Evolutionary conservation across 768 basidiomycete genomes (phyloP).

Genomic region (Suillus tomentosus): DNA sequence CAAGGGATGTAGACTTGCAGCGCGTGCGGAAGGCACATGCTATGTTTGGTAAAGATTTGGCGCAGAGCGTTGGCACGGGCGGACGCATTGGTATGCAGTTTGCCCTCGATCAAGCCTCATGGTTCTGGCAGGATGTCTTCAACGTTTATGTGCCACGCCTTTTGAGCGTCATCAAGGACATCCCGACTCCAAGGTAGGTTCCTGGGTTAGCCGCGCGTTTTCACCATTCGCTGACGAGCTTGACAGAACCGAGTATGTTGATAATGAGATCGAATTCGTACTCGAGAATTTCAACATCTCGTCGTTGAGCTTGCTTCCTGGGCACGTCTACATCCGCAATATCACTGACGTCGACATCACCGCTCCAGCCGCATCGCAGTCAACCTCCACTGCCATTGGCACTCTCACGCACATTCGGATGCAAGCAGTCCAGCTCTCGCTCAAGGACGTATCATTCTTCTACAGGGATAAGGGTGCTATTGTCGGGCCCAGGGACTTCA

Average conservation of each 20-base stretch:
- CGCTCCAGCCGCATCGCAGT: constrained; percentile 36
- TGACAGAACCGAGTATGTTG: constrained; percentile 68
- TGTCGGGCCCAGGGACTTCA: constrained; percentile 57
- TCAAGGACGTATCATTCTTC: constrained; percentile 73
- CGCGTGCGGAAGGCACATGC: constrained; percentile 49
- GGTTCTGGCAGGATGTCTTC: constrained; percentile 83
- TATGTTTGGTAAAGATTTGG: constrained; percentile 50
- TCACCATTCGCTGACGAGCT: not conserved
- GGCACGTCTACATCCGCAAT: constrained; percentile 71
- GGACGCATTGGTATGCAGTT: constrained; percentile 48
- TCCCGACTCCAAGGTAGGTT: constrained; percentile 70
- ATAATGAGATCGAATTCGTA: constrained; percentile 68
- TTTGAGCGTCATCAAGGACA: constrained; percentile 51
- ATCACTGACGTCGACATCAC: constrained; percentile 64
- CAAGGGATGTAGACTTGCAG: constrained; percentile 51
- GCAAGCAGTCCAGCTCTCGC: constrained; percentile 63
- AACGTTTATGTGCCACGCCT: constrained; percentile 73
- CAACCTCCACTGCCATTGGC: constrained; percentile 53
- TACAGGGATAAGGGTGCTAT: constrained; percentile 63
- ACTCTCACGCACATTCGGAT: constrained; percentile 65
- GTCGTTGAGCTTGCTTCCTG: constrained; percentile 64
- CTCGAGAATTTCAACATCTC: constrained; percentile 76
- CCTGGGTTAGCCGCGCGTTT: not conserved
- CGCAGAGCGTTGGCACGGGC: constrained; percentile 41
- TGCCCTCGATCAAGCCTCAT: constrained; percentile 61